Conservation (phyloP, 1,284 basidiomycete species). For the Ceratobasidium sp. region DNA sequence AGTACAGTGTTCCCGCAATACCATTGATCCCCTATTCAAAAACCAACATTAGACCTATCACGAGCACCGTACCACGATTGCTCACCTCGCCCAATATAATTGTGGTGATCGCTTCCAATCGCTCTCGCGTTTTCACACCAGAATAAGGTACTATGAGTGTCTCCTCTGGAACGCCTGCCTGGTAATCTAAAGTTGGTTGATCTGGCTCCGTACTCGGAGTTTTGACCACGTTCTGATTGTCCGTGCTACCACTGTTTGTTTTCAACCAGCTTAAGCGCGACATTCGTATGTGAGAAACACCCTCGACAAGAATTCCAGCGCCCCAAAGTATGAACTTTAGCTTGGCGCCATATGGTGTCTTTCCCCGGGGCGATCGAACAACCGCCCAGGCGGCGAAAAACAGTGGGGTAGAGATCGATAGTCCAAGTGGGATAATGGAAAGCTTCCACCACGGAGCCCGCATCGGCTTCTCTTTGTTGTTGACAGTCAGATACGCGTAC, state of each 20-base stretch:
- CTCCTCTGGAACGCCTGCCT: no score
- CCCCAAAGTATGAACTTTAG: conserved; percentile 26
- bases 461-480: neutral
- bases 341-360: neutral
- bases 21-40: conserved; percentile 34
- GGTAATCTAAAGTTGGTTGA: no score
- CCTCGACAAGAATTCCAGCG: conserved; percentile 2
- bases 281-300: neutral
- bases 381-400: conserved; percentile 26
- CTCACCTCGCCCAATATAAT: conserved; percentile 35
- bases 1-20: conserved; percentile 31
- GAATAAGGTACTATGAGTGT: conserved; percentile 10
- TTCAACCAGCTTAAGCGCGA: neutral
- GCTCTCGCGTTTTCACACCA: neutral
- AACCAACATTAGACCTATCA: neutral
- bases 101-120: conserved; percentile 25
- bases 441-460: neutral
- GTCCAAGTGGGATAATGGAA: neutral
- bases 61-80: neutral
- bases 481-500: conserved; percentile 15
- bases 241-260: no score
- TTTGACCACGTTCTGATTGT: no score
- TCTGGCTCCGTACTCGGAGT: no score
- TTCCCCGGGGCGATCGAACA: neutral
- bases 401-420: conserved; percentile 9